These are phyloP conservation scores for Cercospora berteroae DNA, from an alignment of 2,329 filamentous ascomycete species.

Conservation along the genomic window DNA sequence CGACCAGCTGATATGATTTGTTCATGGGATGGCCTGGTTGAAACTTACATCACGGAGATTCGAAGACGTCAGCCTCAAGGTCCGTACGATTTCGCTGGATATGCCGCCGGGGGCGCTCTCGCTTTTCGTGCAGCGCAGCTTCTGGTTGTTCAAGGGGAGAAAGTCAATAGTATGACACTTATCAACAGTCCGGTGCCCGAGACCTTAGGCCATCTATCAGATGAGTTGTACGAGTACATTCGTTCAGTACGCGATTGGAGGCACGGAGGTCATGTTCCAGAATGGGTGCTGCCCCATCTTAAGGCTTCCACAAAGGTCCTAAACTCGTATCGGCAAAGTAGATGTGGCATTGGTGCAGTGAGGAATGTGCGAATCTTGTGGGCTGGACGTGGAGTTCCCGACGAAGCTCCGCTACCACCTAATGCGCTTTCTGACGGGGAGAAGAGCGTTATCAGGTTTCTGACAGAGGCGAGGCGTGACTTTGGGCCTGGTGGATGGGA, in stretches of 20 bases:
- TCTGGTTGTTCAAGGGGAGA: slow-evolving; percentile 15
- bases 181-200: slow-evolving; percentile 34
- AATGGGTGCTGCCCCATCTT: slow-evolving; percentile 55
- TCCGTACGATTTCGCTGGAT: slow-evolving; percentile 40
- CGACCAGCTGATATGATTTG: slow-evolving; percentile 15
- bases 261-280: slow-evolving; percentile 18
- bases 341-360: slow-evolving; percentile 28
- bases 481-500: slow-evolving; percentile 14
- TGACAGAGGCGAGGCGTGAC: slow-evolving; percentile 12
- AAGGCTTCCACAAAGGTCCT: slow-evolving; percentile 50
- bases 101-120: slow-evolving; percentile 26
- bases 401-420: background rate
- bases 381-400: slow-evolving; percentile 10
- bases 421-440: slow-evolving; percentile 7
- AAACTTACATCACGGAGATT: slow-evolving; percentile 30
- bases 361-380: slow-evolving; percentile 29
- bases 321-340: slow-evolving; percentile 30
- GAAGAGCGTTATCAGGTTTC: slow-evolving; percentile 9
- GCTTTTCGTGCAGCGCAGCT: slow-evolving; percentile 24
- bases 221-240: slow-evolving; percentile 51
- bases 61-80: slow-evolving; percentile 38
- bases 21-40: slow-evolving; percentile 12
- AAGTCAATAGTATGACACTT: slow-evolving; percentile 33
- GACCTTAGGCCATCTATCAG: slow-evolving; percentile 61
- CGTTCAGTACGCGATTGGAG: slow-evolving; percentile 45